Conservation (phyloP, 805 yeast genomes). For the Zygosaccharomyces siamensis region DNA sequence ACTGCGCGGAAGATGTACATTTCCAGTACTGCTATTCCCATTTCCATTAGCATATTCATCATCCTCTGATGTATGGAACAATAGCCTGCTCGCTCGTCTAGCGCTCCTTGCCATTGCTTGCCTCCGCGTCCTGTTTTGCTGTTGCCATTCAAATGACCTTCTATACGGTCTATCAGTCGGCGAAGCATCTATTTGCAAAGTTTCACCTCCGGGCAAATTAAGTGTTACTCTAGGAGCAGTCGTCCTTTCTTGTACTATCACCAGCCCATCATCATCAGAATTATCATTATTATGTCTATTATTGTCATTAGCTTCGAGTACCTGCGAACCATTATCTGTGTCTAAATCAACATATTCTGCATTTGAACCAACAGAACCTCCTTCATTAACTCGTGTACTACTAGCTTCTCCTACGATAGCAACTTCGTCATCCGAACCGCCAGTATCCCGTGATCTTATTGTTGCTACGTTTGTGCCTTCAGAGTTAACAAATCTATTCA, state of each 20-base stretch:
- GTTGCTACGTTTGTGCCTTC: constrained; percentile 9
- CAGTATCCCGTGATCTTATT: not conserved
- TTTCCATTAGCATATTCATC: constrained; percentile 9
- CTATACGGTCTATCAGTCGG: constrained; percentile 25
- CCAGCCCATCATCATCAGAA: constrained; percentile 28
- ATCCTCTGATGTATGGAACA: constrained; percentile 10
- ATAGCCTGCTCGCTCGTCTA: constrained; percentile 14
- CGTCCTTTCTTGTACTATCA: constrained; percentile 31
- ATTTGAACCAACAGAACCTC: constrained; percentile 25
- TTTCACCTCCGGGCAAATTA: constrained; percentile 29
- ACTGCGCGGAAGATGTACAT: constrained; percentile 7
- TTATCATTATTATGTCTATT: constrained; percentile 12
- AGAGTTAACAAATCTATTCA: constrained; percentile 17
- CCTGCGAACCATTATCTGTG: constrained; percentile 15
- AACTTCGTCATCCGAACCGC: constrained; percentile 19
- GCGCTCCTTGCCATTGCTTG: constrained; percentile 20
- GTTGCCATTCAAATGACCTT: constrained; percentile 29
- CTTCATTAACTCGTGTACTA: constrained; percentile 7
- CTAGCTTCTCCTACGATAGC: constrained; percentile 20
- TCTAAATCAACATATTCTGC: constrained; percentile 30
- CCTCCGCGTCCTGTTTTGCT: constrained; percentile 15
- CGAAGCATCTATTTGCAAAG: constrained; percentile 20
- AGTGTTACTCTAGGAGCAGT: constrained; percentile 22
- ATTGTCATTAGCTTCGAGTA: not conserved
- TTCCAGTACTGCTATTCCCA: not conserved